These are phyloP conservation scores for Backusella psychrophila DNA, from an alignment of 192 early-diverging fungal genomes.

Conservation along the genomic window DNA sequence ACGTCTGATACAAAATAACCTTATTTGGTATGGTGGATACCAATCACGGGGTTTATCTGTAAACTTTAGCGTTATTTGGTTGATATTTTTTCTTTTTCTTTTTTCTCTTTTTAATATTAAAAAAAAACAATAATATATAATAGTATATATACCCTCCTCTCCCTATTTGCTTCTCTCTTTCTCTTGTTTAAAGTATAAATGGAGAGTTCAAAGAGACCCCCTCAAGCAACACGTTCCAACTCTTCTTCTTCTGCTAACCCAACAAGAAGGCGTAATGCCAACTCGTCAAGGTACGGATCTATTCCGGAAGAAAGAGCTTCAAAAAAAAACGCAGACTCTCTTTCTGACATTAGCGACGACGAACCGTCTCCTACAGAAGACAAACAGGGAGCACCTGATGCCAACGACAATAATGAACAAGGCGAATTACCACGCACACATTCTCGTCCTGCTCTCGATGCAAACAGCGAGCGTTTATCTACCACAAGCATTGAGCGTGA, in stretches of 20 bases:
- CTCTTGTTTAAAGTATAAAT: not conserved
- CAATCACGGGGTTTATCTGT: not conserved
- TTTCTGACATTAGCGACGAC: not conserved
- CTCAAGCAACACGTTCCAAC: constrained; percentile 1
- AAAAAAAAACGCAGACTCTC: not conserved
- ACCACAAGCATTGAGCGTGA: constrained; percentile 36
- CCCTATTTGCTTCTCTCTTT: not conserved
- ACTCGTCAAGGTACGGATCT: constrained; percentile 13
- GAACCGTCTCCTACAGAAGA: not conserved
- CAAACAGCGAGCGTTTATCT: constrained; percentile 7
- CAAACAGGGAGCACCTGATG: not conserved
- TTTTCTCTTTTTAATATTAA: not conserved
- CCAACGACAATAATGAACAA: not conserved
- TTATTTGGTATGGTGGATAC: not conserved
- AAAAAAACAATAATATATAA: not conserved
- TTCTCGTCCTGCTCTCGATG: not conserved
- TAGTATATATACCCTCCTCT: not conserved
- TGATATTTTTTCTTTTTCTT: not conserved
- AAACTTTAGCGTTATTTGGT: not conserved
- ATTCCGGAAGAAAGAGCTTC: not conserved
- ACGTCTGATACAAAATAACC: not conserved
- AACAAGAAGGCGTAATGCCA: not conserved
- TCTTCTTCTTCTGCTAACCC: not conserved
- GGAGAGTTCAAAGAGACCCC: constrained; percentile 9
- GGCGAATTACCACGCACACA: not conserved